Evolutionary conservation across 2,329 filamentous ascomycete species (phyloP).

Genomic region (Immersiporthe knoxdaviesiana): DNA sequence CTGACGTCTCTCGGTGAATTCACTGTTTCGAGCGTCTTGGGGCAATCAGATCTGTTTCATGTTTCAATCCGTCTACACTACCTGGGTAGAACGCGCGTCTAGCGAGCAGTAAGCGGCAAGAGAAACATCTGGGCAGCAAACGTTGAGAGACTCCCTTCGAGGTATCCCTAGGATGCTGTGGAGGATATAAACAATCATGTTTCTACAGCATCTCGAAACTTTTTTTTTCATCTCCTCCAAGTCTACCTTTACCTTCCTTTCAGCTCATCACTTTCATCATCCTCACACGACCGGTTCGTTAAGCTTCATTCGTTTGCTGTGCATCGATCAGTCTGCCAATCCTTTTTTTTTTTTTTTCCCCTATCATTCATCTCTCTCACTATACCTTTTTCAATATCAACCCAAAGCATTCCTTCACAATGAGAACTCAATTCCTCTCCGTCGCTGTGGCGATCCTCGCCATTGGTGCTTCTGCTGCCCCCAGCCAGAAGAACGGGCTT

Average conservation of each 20-base stretch:
- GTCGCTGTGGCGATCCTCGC: background rate
- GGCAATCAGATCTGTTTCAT: background rate
- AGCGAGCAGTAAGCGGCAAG: background rate
- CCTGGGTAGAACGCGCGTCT: slow-evolving; percentile 3
- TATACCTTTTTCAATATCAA: background rate
- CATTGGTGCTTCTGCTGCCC: background rate
- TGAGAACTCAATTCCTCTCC: background rate
- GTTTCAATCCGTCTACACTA: background rate
- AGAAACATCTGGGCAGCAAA: background rate
- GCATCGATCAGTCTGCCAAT: background rate
- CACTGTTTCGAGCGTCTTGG: background rate
- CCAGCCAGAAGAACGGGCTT: background rate
- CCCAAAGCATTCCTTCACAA: background rate
- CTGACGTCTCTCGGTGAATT: background rate
- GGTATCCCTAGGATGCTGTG: background rate
- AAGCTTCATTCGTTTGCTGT: background rate
- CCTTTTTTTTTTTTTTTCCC: no score
- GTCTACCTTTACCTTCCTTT: background rate
- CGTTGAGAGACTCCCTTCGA: background rate
- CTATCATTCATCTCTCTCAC: background rate
- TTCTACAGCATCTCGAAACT: background rate
- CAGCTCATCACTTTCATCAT: background rate
- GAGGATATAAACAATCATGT: slow-evolving; percentile 3
- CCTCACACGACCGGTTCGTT: background rate
- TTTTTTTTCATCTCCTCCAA: background rate